phyloP scores from a whole-genome alignment of 495 filamentous ascomycete genomes.

The Oidiodendron maius region DNA sequence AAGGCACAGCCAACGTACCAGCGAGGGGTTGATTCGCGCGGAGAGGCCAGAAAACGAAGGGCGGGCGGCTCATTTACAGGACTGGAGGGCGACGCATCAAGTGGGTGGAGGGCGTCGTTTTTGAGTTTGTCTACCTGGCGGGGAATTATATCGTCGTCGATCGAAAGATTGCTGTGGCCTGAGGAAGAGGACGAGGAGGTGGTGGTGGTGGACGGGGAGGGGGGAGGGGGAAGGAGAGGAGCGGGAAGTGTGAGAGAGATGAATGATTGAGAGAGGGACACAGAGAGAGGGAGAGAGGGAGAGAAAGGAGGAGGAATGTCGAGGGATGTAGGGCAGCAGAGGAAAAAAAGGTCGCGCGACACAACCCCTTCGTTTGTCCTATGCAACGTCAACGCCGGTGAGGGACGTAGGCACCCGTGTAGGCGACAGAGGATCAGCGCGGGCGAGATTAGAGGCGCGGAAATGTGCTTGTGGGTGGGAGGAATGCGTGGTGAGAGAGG shows the following conservation, averaged over 20 bases:
- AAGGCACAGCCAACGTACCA: conserved; percentile 15
- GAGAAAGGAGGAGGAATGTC: conserved; percentile 12
- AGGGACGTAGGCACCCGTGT: conserved; percentile 21
- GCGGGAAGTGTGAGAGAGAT: conserved; percentile 19
- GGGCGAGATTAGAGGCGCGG: conserved; percentile 7
- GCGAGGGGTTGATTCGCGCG: too few relatives aligned
- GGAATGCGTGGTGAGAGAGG: too few relatives aligned
- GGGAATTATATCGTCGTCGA: too few relatives aligned
- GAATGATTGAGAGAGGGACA: conserved; percentile 18
- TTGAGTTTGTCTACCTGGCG: too few relatives aligned
- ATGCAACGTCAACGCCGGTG: conserved; percentile 13
- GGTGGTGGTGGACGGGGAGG: too few relatives aligned
- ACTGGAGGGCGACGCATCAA: too few relatives aligned
- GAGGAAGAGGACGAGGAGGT: too few relatives aligned
- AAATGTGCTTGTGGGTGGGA: conserved; percentile 5
- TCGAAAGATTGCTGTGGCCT: too few relatives aligned
- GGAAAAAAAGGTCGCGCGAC: conserved; percentile 22
- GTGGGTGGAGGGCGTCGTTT: too few relatives aligned
- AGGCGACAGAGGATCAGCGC: conserved; percentile 4
- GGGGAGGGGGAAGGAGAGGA: conserved; percentile 3
- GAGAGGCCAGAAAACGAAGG: too few relatives aligned
- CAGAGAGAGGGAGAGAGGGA: conserved; percentile 15
- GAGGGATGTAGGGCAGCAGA: conserved; percentile 1
- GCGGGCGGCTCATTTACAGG: conserved; percentile 24
- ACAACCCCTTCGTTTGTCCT: conserved; percentile 25